A percentile compares a stretch with the other conserved stretches of the same genome.
phyloP scores from a whole-genome alignment of 495 filamentous ascomycete genomes.

The Hypoxylon crocopeplum region DNA sequence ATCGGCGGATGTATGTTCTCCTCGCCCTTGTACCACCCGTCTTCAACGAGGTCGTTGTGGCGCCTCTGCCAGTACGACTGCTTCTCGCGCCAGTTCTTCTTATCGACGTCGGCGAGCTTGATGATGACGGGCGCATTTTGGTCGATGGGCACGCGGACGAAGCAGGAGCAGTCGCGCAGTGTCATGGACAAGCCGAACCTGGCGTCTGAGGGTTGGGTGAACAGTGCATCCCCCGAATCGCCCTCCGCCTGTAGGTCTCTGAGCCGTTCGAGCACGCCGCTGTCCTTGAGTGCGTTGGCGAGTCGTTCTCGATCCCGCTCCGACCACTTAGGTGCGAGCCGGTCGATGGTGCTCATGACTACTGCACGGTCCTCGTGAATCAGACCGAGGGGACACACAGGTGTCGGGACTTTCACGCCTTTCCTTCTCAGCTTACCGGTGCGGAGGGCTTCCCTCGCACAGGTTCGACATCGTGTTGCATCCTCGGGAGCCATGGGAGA shows the following conservation, averaged over 20 bases:
- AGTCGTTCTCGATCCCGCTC: slow-evolving; percentile 26
- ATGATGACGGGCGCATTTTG: slow-evolving; percentile 64
- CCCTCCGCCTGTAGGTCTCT: slow-evolving; percentile 55
- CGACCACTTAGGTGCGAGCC: slow-evolving; percentile 41
- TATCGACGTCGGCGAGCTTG: slow-evolving; percentile 84
- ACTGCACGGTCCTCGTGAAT: slow-evolving; percentile 41
- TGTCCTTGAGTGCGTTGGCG: slow-evolving; percentile 25
- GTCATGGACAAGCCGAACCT: slow-evolving; percentile 75
- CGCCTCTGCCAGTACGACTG: slow-evolving; percentile 72
- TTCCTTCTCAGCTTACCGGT: slow-evolving; percentile 41
- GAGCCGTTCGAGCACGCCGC: slow-evolving; percentile 53
- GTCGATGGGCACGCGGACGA: slow-evolving; percentile 63
- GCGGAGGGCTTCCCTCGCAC: slow-evolving; percentile 73
- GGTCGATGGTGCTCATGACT: slow-evolving; percentile 44
- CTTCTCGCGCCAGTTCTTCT: slow-evolving; percentile 79
- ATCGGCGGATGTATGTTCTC: slow-evolving; percentile 45
- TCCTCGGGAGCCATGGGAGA: slow-evolving; percentile 74
- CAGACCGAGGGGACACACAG: slow-evolving; percentile 49
- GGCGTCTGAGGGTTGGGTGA: slow-evolving; percentile 37
- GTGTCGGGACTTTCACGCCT: slow-evolving; percentile 19
- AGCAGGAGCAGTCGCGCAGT: slow-evolving; percentile 85
- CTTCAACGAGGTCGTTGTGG: slow-evolving; percentile 68
- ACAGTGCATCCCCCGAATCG: slow-evolving; percentile 56
- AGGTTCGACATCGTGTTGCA: slow-evolving; percentile 81
- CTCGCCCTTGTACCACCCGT: slow-evolving; percentile 74